These are phyloP conservation scores for Lenwebbia sp. DNA, from an alignment of 345 rosid genomes.

Conservation along the genomic window DNA sequence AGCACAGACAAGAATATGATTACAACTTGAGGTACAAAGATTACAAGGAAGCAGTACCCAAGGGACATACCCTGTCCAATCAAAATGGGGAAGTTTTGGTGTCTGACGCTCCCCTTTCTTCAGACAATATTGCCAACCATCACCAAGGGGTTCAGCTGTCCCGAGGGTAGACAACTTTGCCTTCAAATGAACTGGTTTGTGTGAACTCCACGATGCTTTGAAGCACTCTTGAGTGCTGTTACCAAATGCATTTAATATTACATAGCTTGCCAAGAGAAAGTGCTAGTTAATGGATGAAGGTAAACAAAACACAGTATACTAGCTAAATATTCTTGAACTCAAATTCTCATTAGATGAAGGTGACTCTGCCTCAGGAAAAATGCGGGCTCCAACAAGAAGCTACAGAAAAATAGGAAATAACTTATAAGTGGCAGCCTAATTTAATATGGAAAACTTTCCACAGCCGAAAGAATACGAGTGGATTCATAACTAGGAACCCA, in stretches of 20 bases:
- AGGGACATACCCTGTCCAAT: conserved; percentile 78
- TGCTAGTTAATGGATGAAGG: neutral
- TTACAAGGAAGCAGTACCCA: neutral
- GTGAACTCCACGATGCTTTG: conserved; percentile 88
- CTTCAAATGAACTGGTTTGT: conserved; percentile 74
- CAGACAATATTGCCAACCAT: conserved; percentile 77
- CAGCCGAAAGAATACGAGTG: neutral
- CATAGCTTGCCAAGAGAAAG: neutral
- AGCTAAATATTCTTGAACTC: neutral
- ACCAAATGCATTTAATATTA: neutral
- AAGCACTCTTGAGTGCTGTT: conserved; percentile 90
- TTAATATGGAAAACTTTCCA: neutral
- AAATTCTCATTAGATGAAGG: neutral
- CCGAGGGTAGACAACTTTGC: conserved; percentile 40
- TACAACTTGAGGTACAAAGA: neutral
- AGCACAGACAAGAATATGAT: neutral
- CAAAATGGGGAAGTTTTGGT: conserved; percentile 65
- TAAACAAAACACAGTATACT: neutral
- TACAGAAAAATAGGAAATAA: neutral
- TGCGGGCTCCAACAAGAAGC: neutral
- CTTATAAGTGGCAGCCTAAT: neutral
- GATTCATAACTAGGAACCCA: neutral
- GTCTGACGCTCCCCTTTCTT: conserved; percentile 63
- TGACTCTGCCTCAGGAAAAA: neutral
- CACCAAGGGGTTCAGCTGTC: conserved; percentile 24